Conservation (phyloP, 2,329 filamentous ascomycete species). For the Byssochlamys sp. region DNA sequence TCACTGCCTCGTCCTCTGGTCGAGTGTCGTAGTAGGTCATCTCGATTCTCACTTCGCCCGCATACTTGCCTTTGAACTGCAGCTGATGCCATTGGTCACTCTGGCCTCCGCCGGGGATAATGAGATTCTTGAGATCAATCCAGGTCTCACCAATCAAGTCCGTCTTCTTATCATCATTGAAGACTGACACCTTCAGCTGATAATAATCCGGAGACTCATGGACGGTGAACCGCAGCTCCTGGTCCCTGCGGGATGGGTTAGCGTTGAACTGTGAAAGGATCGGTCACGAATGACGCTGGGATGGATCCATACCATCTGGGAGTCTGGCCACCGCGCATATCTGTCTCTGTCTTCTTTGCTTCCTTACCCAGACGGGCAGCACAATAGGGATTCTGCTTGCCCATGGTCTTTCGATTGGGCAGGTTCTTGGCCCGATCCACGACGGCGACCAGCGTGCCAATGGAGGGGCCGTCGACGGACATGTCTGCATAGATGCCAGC, state of each 20-base stretch:
- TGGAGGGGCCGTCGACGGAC: slow-evolving; percentile 81
- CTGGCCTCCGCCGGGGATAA: slow-evolving; percentile 81
- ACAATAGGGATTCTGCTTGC: slow-evolving; percentile 96
- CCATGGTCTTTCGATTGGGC: slow-evolving; percentile 92
- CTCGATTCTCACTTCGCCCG: slow-evolving; percentile 87
- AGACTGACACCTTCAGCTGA: slow-evolving; percentile 87
- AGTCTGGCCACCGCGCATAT: slow-evolving; percentile 88
- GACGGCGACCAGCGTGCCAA: slow-evolving; percentile 84
- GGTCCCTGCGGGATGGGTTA: slow-evolving; percentile 59
- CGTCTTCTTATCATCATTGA: slow-evolving; percentile 97
- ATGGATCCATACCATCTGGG: slow-evolving; percentile 69
- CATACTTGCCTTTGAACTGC: slow-evolving; percentile 85
- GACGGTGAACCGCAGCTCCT: slow-evolving; percentile 89
- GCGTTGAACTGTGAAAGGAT: slow-evolving; percentile 4
- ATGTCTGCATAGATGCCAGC: slow-evolving; percentile 92
- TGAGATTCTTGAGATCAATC: slow-evolving; percentile 71
- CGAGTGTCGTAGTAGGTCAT: slow-evolving; percentile 91
- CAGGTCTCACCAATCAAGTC: slow-evolving; percentile 92
- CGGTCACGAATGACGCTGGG: neutral
- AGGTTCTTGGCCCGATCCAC: slow-evolving; percentile 94
- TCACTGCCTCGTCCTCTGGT: slow-evolving; percentile 63
- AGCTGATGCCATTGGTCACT: slow-evolving; percentile 85
- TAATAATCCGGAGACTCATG: slow-evolving; percentile 96
- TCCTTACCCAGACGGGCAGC: slow-evolving; percentile 89
- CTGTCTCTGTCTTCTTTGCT: slow-evolving; percentile 91